Evolutionary conservation across 2,329 filamentous ascomycete genomes (phyloP).

Genomic region (Geosmithia flava): DNA sequence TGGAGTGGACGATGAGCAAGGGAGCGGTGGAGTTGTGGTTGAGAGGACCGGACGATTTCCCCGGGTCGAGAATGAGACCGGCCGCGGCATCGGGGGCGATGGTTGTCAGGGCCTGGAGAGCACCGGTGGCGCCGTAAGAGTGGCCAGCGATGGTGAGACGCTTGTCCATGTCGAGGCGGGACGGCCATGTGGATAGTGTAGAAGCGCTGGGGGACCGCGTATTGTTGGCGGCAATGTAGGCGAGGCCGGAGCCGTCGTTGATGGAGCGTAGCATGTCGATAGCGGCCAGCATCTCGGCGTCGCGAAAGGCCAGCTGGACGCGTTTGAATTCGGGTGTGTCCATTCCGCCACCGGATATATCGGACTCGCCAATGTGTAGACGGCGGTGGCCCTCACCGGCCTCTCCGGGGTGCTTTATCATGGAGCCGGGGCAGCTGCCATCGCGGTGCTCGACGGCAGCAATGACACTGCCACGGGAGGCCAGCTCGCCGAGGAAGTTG

Average conservation of each 20-base stretch:
- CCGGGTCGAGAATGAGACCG: conserved; percentile 52
- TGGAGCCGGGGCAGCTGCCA: conserved; percentile 33
- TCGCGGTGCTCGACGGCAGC: conserved; percentile 40
- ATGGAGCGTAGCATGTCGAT: conserved; percentile 26
- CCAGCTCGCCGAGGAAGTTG: conserved; percentile 35
- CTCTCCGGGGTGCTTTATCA: conserved; percentile 15
- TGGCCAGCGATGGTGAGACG: conserved; percentile 48
- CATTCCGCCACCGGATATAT: conserved; percentile 17
- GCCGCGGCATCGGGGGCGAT: conserved; percentile 40
- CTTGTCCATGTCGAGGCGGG: conserved; percentile 37
- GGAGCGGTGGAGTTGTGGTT: conserved; percentile 47
- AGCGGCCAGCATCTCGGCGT: conserved; percentile 34
- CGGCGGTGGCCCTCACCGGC: conserved; percentile 13
- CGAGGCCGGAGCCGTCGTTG: conserved; percentile 23
- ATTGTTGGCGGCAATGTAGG: conserved; percentile 18
- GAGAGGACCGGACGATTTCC: conserved; percentile 49
- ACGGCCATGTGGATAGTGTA: conserved; percentile 34
- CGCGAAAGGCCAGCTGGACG: conserved; percentile 35
- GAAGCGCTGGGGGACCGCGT: conserved; percentile 29
- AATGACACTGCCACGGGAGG: conserved; percentile 34
- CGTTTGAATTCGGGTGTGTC: conserved; percentile 25
- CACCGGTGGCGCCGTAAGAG: conserved; percentile 54
- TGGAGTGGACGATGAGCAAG: conserved; percentile 48
- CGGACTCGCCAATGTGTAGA: conserved; percentile 20
- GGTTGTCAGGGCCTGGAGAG: conserved; percentile 43